Evolutionary conservation across 2,329 filamentous ascomycete species (phyloP).

Genomic region (Diaporthe velutina): DNA sequence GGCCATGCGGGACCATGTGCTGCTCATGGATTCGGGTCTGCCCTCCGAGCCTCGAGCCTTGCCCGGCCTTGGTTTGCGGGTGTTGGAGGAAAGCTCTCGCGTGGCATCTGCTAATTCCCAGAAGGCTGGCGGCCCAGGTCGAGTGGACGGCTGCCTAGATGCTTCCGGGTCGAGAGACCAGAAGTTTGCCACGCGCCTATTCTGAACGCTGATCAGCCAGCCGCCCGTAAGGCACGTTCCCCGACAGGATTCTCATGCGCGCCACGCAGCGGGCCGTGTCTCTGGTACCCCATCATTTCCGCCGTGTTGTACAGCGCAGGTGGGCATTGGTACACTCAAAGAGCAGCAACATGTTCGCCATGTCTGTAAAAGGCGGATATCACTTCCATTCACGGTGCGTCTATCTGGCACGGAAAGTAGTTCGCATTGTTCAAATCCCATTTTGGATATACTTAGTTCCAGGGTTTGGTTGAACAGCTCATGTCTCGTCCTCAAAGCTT

Average conservation of each 20-base stretch:
- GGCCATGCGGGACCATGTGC: slow-evolving; percentile 14
- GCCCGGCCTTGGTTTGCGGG: not conserved
- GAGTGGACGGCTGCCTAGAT: not conserved
- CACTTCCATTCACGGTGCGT: not conserved
- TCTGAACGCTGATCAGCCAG: slow-evolving; percentile 10
- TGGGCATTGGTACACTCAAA: not conserved
- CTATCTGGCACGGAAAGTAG: not conserved
- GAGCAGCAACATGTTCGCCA: not conserved
- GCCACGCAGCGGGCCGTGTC: slow-evolving; percentile 19
- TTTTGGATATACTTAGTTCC: not conserved
- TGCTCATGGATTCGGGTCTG: not conserved
- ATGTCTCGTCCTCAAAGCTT: slow-evolving; percentile 16
- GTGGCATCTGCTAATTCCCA: not conserved
- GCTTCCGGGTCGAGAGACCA: not conserved
- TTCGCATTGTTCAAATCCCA: not conserved
- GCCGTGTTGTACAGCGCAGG: slow-evolving; percentile 2
- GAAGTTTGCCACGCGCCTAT: slow-evolving; percentile 20
- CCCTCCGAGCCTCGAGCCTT: not conserved
- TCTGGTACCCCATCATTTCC: slow-evolving; percentile 11
- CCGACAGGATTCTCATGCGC: slow-evolving; percentile 21
- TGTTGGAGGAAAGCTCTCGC: not conserved
- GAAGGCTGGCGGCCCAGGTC: not conserved
- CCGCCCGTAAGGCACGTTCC: slow-evolving; percentile 8
- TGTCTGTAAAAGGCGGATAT: not conserved
- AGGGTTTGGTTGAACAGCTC: not conserved